Evolutionary conservation across 208 protist species (phyloP).

Genomic region (Ichthyophonus hoferi): DNA sequence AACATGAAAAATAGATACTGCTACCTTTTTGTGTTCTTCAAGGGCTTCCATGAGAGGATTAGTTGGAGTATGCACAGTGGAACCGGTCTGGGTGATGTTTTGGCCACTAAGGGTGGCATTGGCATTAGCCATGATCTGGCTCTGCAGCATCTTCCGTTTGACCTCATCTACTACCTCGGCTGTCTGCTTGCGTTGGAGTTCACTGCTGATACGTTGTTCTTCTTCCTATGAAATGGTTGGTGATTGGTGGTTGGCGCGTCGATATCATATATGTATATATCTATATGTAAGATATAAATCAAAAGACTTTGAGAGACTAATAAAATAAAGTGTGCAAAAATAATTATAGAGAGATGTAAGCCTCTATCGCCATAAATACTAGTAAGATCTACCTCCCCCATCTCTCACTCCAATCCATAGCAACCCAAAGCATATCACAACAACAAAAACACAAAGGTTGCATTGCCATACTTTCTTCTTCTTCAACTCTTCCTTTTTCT

Average conservation of each 20-base stretch:
- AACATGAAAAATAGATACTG: background rate
- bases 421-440: too few species aligned
- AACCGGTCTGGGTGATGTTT: background rate
- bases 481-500: slow-evolving; percentile 12
- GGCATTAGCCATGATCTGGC: background rate
- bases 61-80: background rate
- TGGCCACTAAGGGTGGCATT: background rate
- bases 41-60: background rate
- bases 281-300: too few species aligned
- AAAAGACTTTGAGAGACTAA: too few species aligned
- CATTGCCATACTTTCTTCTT: slow-evolving; percentile 11
- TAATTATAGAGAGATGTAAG: too few species aligned
- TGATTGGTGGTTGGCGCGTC: too few species aligned
- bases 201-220: background rate
- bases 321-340: too few species aligned
- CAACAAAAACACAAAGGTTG: too few species aligned
- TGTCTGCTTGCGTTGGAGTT: background rate
- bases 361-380: too few species aligned
- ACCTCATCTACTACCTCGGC: background rate
- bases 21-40: background rate
- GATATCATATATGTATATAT: too few species aligned
- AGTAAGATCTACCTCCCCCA: too few species aligned
- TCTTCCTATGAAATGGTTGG: background rate
- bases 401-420: too few species aligned
- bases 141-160: background rate